Evolutionary conservation across 2,329 filamentous ascomycete species (phyloP).

Genomic region (Pestalotiopsis sp.): DNA sequence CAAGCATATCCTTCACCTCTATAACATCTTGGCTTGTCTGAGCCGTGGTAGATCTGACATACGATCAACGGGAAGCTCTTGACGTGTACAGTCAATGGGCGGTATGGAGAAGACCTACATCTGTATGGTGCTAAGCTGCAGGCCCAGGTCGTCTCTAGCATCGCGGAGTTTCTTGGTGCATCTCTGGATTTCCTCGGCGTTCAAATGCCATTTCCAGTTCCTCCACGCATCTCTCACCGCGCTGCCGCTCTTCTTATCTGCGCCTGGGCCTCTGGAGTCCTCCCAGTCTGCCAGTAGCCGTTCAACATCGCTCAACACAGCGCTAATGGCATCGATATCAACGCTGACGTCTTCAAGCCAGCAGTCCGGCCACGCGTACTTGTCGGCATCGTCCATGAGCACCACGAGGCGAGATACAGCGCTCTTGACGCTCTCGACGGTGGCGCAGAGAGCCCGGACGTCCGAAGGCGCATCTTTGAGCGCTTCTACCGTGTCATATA

Average conservation of each 20-base stretch:
- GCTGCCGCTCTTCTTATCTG: not conserved
- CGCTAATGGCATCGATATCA: constrained; percentile 2
- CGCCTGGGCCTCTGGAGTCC: not conserved
- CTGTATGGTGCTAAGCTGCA: constrained; percentile 1
- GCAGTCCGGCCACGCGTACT: not conserved
- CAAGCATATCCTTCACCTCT: not conserved
- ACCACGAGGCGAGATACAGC: constrained; percentile 1
- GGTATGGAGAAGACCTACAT: not conserved
- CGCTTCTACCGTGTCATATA: constrained; percentile 1
- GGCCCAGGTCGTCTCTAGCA: not conserved
- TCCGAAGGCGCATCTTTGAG: constrained; percentile 5
- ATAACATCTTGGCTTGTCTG: not conserved
- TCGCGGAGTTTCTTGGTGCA: constrained; percentile 1
- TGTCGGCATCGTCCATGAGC: not conserved
- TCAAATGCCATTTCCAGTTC: constrained; percentile 8
- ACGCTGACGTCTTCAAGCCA: constrained; percentile 7
- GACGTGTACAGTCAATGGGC: not conserved
- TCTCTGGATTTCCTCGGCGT: not conserved
- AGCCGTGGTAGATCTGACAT: not conserved
- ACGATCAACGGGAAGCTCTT: not conserved
- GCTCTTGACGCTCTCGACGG: constrained; percentile 8
- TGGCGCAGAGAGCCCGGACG: constrained; percentile 1
- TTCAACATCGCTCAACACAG: not conserved
- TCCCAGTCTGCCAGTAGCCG: not conserved
- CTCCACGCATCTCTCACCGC: not conserved